Base-by-base conservation (phyloP, 148 eudicot species). In the Silene uniflora region DNA sequence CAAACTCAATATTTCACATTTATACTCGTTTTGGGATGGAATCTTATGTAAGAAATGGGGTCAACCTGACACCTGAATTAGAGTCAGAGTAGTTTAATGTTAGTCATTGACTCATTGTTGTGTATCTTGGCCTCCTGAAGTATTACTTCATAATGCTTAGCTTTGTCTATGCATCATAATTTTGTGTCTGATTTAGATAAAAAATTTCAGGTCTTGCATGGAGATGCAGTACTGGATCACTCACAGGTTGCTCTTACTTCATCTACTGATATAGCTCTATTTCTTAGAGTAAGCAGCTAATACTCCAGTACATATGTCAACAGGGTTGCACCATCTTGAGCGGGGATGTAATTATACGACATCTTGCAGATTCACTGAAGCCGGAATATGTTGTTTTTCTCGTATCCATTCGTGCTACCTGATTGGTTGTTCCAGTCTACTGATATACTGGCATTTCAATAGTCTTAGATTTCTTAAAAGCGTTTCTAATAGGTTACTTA, bases 261-360 rank as follows among this genome's bases (percentile, higher is more conserved):
- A 54, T 66, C 46, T 62, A 52, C 62, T 55, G 8, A 23, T 25
- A 58, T 7, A 16, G n/a, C 25, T 21, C 17, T 25, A 24, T 55
- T 71, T 73, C 49, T 68, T 16, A 3, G 44, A 24, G 23, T 49
- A 11, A 27, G 47, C 14, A 44, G 39, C 22, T 52, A 13, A 39
- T 49, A 27, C 61, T 22, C 62, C 0, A 16, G 21, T 62, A 58
- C 49, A 56, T 60, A 58, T 76, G 21, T 83, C 63, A 29, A 67
- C 88, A 94, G 98, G 98, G 85, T 46, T 92, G 98, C 86, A 95
- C 96, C 29, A 92, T 95, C 76, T 84, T 95, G 87, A 95, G 98
- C 58, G 98, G 98, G 78, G 97, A 95, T 81, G 93, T 95, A 24
- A 95, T 95, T 76, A 90, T 95, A 70, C 81, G 97, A 71, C 90